phyloP scores from a whole-genome alignment of 441 rosid species.

The Adansonia gregorii region DNA sequence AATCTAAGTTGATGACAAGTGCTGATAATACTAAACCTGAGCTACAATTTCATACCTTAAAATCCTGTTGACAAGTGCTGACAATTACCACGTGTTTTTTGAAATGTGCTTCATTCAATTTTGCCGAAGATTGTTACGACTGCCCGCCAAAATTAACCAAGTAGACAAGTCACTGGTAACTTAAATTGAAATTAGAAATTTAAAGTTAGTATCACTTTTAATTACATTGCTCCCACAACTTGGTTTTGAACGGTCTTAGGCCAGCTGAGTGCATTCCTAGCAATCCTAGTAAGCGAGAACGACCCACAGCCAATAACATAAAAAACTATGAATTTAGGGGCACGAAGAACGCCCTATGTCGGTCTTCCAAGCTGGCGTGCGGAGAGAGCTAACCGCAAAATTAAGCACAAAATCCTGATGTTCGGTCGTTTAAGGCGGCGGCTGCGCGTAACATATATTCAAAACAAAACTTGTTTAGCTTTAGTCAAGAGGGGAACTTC shows the following conservation, averaged over 20 bases:
- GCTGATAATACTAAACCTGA: no score
- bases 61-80: neutral
- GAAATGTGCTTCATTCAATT: neutral
- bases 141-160: neutral
- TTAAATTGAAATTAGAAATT: neutral
- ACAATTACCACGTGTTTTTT: neutral
- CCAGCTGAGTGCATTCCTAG: neutral
- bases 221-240: neutral
- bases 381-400: neutral
- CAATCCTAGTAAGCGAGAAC: conserved; percentile 18
- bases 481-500: neutral
- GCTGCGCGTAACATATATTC: conserved; percentile 24
- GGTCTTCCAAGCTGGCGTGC: conserved; percentile 20
- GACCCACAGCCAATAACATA: conserved; percentile 15
- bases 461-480: neutral
- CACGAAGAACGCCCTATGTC: neutral
- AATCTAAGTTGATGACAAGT: no score
- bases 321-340: neutral
- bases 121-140: neutral
- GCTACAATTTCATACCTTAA: no score
- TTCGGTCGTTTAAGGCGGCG: conserved; percentile 39
- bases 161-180: neutral
- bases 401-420: neutral
- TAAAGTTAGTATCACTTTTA: neutral
- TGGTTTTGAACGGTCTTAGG: conserved; percentile 17